Percentiles rank a stretch among this genome's conserved stretches.
phyloP scores from a whole-genome alignment of 208 protist species.

The Angomonas deanei region DNA sequence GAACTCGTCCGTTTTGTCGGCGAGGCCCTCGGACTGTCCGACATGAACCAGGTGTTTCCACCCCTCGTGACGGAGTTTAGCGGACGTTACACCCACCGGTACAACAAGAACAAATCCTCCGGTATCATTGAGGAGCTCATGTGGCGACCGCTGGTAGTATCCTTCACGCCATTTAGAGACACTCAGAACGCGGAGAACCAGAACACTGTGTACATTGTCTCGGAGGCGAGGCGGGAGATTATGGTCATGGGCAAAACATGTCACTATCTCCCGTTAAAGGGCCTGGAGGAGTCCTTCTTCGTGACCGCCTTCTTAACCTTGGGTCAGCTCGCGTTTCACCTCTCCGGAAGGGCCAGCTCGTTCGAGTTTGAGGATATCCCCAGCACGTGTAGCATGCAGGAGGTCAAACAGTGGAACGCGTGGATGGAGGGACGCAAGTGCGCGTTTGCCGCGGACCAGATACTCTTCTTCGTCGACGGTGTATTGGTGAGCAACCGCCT shows the following conservation, averaged over 20 bases:
- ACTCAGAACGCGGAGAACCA: neutral
- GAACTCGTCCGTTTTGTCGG: slow-evolving; percentile 25
- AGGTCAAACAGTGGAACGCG: neutral
- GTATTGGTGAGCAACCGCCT: slow-evolving; percentile 29
- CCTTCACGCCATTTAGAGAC: slow-evolving; percentile 12
- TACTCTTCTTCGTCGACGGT: slow-evolving; percentile 38
- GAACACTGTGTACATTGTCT: neutral
- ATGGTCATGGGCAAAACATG: neutral
- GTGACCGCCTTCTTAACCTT: neutral
- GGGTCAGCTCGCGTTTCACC: neutral
- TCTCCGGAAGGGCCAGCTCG: no score
- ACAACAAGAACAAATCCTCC: slow-evolving; percentile 2
- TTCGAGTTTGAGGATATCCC: no score
- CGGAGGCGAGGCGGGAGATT: neutral
- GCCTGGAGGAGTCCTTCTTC: neutral
- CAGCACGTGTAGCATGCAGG: neutral
- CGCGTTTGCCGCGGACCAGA: slow-evolving; percentile 9
- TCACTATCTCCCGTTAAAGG: neutral
- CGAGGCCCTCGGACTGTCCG: slow-evolving; percentile 28
- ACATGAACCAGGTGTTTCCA: slow-evolving; percentile 11
- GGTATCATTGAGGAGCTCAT: slow-evolving; percentile 9
- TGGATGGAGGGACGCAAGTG: slow-evolving; percentile 9
- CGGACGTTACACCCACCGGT: slow-evolving; percentile 22
- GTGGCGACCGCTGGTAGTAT: slow-evolving; percentile 14
- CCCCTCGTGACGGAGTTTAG: slow-evolving; percentile 23